Evolutionary conservation across 2,329 filamentous ascomycete species (phyloP), one percentile per base, ranked within the genome.

Genomic region (Hypoxylon sp.): DNA sequence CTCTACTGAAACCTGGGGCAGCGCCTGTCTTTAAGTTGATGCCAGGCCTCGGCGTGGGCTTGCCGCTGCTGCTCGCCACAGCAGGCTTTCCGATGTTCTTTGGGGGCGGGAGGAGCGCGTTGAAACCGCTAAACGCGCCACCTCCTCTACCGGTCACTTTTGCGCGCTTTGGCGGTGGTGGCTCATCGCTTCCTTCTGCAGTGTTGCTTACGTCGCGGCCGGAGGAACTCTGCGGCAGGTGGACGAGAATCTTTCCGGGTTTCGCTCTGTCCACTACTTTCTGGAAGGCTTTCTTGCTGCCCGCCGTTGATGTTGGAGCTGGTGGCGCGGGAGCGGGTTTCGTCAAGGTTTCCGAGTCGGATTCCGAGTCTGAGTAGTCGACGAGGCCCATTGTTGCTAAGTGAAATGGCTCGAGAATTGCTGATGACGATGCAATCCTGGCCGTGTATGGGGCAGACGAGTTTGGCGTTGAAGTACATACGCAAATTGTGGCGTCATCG

Each of bases 211-310:
- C 76, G 50, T 80, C 78, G 22, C 76, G 71, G 2, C 78, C 73
- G 38, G 82, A 74, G 65, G 82, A 74, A 66, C 85, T 77, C 18
- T 87, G 83, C 2, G 93, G 89, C 12, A 97, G 86, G 71, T 86
- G 93, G 77, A 97, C 88, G 75, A 90, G 85, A 78, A 97, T 96
- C 79, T 94, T 96, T 78, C 91, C 89, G 6, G 92, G 88, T 75
- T 93, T 93, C 58, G 89, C 86, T 76, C 91, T 88, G 79, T 96
- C 91, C 78, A 97, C 88, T 58, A 96, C 87, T 78, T 93, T 94
- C 74, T 91, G 90, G 75, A 93, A 91, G 16, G 87, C 80, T 63
- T 90, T 85, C 77, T 92, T 86, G 51, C 77, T 69, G 72, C 81
- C 77, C 20, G 75, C 57, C 46, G 70, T 61, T 38, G 63, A 38